A percentile compares a stretch with the other conserved stretches of the same genome.
Evolutionary conservation across 108 stramenopile species (phyloP).

Genomic region (Aurantiochytrium sp.): DNA sequence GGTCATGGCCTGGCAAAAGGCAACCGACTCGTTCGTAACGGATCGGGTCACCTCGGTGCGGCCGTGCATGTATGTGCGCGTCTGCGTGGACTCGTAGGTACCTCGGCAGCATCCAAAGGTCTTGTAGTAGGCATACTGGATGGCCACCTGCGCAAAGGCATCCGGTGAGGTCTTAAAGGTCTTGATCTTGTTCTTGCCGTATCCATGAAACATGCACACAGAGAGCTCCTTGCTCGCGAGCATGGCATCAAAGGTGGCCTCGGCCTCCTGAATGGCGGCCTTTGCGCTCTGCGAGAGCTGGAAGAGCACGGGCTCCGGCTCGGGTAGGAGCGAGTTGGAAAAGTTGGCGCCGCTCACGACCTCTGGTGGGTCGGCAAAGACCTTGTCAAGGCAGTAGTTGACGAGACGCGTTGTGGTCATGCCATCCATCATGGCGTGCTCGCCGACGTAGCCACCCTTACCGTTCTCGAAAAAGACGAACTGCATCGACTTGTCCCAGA

Average conservation of each 20-base stretch:
- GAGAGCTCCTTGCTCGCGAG: background rate
- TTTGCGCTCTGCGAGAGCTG: background rate
- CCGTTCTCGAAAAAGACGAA: slow-evolving; percentile 35
- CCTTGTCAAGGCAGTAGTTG: background rate
- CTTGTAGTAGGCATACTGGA: slow-evolving; percentile 24
- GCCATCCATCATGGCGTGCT: slow-evolving; percentile 42
- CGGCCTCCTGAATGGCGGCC: background rate
- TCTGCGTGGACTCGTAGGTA: slow-evolving; percentile 26
- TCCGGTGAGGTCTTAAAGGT: slow-evolving; percentile 4
- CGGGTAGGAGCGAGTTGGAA: background rate
- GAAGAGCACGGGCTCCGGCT: background rate
- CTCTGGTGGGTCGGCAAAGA: background rate
- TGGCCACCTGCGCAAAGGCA: slow-evolving; percentile 20
- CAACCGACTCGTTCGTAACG: background rate
- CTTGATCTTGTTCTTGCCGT: slow-evolving; percentile 27
- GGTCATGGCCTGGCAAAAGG: slow-evolving; percentile 21
- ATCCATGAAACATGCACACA: background rate
- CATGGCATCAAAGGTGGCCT: background rate
- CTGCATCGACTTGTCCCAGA: slow-evolving; percentile 38
- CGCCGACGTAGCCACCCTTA: slow-evolving; percentile 30
- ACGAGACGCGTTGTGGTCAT: background rate
- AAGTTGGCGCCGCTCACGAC: background rate
- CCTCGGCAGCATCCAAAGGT: slow-evolving; percentile 13
- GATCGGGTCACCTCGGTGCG: slow-evolving; percentile 23
- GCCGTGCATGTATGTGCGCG: slow-evolving; percentile 16